Evolutionary conservation across 2,329 filamentous ascomycete species (phyloP), one percentile per base, ranked within the genome.

Genomic region (Sclerotiophoma versabilis): DNA sequence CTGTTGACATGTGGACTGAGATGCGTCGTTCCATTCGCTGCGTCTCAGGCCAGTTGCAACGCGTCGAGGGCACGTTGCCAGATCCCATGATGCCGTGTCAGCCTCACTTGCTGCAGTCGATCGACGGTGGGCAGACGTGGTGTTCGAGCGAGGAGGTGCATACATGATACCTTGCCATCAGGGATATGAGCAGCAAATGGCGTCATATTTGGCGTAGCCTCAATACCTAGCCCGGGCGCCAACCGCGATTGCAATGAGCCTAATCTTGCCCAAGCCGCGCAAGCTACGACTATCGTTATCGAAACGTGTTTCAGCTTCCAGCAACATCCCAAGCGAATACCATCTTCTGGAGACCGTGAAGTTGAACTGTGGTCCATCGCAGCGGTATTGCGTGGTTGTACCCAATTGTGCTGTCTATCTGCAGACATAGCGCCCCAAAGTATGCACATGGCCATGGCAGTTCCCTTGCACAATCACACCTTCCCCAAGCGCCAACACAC

Each of bases 241-340:
- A 48, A 32, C 25, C 14, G 23, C 14, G 7, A 25, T 20, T 7
- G 19, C 25, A 32, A 26, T 33, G 26, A 38, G 26, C 10, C 17
- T 39, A 41, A 46, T 30, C 17, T 30, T 23, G 9, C 14, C 14
- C 26, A 14, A 19, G 42, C 49, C 41, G 41, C 49, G 43, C 43
- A 47, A 39, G 42, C 50, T 20, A 15, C 27, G 39, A 39, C 45
- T 41, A 54, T 49, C 34, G 34, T 34, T 49, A 54, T 54, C 44
- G 50, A 49, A 32, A 22, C 50, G 44, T 17, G 51, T 54, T 54
- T 54, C 51, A 54, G 20, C 25, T 30, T 12, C 32, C 44, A 48
- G 27, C 44, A 19, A 15, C 9, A 19, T 17, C 11, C 23, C 23
- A 14, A 26, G 12, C 27, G 5, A 29, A 34, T 12, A 42, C 11